A percentile compares a stretch with the other conserved stretches of the same genome.
Evolutionary conservation across 2,329 filamentous ascomycete genomes (phyloP).

Genomic region (Fusarium multiceps): DNA sequence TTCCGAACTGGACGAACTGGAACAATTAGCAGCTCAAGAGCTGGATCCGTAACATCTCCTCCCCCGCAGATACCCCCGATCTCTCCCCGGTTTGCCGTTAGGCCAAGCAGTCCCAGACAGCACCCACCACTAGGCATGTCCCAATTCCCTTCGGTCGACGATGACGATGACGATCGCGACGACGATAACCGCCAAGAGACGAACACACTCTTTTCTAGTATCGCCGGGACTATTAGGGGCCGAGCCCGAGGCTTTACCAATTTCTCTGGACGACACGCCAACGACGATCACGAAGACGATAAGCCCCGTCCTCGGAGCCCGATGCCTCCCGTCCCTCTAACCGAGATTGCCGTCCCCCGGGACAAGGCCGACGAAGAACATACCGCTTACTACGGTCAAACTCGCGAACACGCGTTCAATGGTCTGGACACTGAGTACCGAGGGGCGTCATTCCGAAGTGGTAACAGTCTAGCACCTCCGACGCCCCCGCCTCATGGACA

Average conservation of each 20-base stretch:
- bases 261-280: constrained; percentile 47
- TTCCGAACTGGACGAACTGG: constrained; percentile 38
- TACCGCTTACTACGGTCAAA: constrained; percentile 53
- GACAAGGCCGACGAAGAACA: constrained; percentile 59
- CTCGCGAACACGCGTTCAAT: constrained; percentile 60
- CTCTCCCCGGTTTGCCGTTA: constrained; percentile 40
- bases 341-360: constrained; percentile 65
- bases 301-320: constrained; percentile 63
- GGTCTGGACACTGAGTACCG: constrained; percentile 60
- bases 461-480: constrained; percentile 64
- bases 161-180: constrained; percentile 66
- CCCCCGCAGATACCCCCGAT: constrained; percentile 44
- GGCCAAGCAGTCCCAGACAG: constrained; percentile 44
- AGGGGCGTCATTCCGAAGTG: constrained; percentile 58
- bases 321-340: constrained; percentile 71
- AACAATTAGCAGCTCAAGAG: constrained; percentile 48
- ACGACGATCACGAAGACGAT: constrained; percentile 53
- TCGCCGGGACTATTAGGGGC: constrained; percentile 64
- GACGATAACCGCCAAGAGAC: constrained; percentile 57
- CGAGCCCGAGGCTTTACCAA: constrained; percentile 51
- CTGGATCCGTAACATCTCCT: constrained; percentile 45
- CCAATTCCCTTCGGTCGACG: constrained; percentile 73
- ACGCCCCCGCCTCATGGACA: constrained; percentile 71
- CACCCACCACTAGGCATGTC: constrained; percentile 79
- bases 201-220: constrained; percentile 63